Conservation (phyloP, 352 stramenopile genomes). For the Blastocystis sp. region DNA sequence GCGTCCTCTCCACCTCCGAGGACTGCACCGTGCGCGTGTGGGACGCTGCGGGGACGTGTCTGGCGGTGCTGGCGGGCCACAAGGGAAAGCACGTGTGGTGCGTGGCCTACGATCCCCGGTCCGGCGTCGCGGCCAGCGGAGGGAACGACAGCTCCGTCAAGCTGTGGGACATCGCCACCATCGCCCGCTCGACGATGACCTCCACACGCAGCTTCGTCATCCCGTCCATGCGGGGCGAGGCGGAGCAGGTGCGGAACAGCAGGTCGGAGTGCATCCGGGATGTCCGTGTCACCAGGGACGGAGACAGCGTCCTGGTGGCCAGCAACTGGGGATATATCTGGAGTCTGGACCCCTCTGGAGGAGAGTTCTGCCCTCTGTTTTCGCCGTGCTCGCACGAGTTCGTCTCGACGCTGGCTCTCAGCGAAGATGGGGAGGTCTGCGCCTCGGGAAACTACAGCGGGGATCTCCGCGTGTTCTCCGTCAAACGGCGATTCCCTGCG, state of each 20-base stretch:
- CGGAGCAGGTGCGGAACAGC: background rate
- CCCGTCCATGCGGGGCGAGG: background rate
- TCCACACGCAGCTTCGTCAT: background rate
- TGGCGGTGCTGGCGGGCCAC: background rate
- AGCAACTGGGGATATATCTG: conserved; percentile 57
- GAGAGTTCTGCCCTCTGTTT: background rate
- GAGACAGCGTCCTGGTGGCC: background rate
- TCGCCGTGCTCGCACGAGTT: background rate
- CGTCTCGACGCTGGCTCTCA: background rate
- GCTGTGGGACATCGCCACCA: conserved; percentile 5
- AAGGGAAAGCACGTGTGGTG: conserved; percentile 58
- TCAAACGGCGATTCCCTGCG: background rate
- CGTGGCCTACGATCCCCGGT: background rate
- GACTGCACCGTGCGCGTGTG: conserved; percentile 45
- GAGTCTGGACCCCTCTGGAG: background rate
- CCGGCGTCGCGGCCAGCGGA: background rate
- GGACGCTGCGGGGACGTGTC: background rate
- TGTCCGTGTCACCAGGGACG: background rate
- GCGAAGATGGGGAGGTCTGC: background rate
- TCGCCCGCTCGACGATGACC: background rate
- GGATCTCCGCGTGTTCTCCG: background rate
- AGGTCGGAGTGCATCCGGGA: conserved; percentile 51
- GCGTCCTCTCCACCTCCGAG: conserved; percentile 14
- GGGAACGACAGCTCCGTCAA: conserved; percentile 55
- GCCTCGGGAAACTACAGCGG: background rate